These are phyloP conservation scores for Clarkia xantiana DNA, from an alignment of 345 rosid genomes.

Conservation along the genomic window DNA sequence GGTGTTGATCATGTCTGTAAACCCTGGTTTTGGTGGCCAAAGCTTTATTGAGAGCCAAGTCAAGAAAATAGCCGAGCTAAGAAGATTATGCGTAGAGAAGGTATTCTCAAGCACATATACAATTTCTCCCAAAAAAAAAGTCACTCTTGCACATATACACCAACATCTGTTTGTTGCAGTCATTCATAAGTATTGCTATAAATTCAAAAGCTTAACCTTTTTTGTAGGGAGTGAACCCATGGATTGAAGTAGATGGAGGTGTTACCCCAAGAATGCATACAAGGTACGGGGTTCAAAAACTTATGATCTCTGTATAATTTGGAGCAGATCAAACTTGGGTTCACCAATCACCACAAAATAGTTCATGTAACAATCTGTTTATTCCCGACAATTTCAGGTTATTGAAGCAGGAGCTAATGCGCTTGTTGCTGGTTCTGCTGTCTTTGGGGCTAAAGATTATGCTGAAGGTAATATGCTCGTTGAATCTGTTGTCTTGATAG, in stretches of 20 bases:
- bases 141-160: neutral
- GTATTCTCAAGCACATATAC: constrained; percentile 14
- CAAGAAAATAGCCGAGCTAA: constrained; percentile 78
- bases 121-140: neutral
- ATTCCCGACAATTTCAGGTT: constrained; percentile 33
- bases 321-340: no score
- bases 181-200: neutral
- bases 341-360: no score
- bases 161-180: neutral
- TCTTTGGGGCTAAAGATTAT: constrained; percentile 93
- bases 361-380: no score
- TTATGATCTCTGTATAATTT: neutral
- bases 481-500: no score
- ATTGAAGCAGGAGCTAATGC: constrained; percentile 99
- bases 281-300: constrained; percentile 35
- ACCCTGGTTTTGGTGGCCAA: constrained; percentile 98
- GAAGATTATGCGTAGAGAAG: constrained; percentile 84
- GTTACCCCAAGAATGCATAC: constrained; percentile 84
- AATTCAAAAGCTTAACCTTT: neutral
- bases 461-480: constrained; percentile 66
- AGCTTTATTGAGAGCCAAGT: constrained; percentile 99
- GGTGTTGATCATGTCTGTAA: constrained; percentile 95
- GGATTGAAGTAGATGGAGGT: constrained; percentile 99
- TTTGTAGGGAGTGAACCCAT: constrained; percentile 88
- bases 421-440: constrained; percentile 98